Evolutionary conservation across 2,329 filamentous ascomycete genomes (phyloP).

Genomic region (Pseudofabraea citricarpa): DNA sequence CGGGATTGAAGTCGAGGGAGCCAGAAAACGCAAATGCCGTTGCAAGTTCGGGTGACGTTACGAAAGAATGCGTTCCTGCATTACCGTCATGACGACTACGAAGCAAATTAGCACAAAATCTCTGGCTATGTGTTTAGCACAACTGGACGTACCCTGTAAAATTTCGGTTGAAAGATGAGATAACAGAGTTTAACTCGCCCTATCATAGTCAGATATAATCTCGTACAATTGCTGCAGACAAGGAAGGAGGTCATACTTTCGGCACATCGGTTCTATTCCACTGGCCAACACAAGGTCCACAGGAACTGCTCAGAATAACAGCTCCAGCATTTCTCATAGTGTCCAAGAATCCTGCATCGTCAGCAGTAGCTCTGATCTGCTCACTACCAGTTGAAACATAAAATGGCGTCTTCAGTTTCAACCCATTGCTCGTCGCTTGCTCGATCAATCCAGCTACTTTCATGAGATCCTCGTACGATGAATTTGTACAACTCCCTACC

Average conservation of each 20-base stretch:
- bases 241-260: no score
- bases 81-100: slow-evolving; percentile 30
- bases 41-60: slow-evolving; percentile 42
- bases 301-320: slow-evolving; percentile 28
- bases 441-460: slow-evolving; percentile 25
- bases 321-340: slow-evolving; percentile 25
- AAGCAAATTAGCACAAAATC: not conserved
- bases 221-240: no score
- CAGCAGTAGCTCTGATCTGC: slow-evolving; percentile 28
- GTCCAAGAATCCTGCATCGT: slow-evolving; percentile 25
- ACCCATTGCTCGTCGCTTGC: slow-evolving; percentile 27
- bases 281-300: slow-evolving; percentile 31
- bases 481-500: slow-evolving; percentile 32
- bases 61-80: slow-evolving; percentile 42
- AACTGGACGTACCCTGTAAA: slow-evolving; percentile 21
- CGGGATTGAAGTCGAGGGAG: slow-evolving; percentile 29
- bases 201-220: not conserved
- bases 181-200: slow-evolving; percentile 27
- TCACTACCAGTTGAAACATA: slow-evolving; percentile 30
- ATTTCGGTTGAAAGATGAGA: slow-evolving; percentile 32
- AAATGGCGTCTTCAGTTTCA: slow-evolving; percentile 27
- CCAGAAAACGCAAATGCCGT: slow-evolving; percentile 37
- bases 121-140: not conserved
- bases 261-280: slow-evolving; percentile 31
- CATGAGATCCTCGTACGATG: slow-evolving; percentile 31